Evolutionary conservation across 176 grass and related monocot species (phyloP), one percentile per base, ranked within the genome.

Genomic region (Oryza officinalis): DNA sequence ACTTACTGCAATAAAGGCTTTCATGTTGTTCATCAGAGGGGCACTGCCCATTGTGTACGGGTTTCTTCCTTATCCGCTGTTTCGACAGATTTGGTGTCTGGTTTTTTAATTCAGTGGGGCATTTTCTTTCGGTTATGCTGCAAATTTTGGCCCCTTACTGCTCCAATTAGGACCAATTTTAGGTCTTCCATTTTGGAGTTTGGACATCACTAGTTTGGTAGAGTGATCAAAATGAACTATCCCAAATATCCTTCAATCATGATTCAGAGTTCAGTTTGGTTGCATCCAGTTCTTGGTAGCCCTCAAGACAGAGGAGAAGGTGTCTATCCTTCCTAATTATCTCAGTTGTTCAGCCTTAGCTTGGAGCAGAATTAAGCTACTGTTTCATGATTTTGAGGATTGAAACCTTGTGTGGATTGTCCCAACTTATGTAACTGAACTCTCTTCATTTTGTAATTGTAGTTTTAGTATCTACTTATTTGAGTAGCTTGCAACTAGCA

Each of bases 1-100:
- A 75, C 72, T 82, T 78, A 65, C 15, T 17, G 33, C 65, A 72
- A 65, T 71, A 50, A 50, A 71, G 27, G 33, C 66, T 45, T 73
- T 25, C 74, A n/a, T 27, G 25, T 59, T 50, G 25, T n/a, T 77
- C 22, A 37, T 66, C 60, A 73, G 35, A 69, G 26, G n/a, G 8
- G 45, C n/a, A n/a, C n/a, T n/a, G n/a, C n/a, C n/a, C n/a, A 67
- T 32, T 32, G 7, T 25, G 72, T 49, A 61, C 43, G 4, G 20
- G 23, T 52, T n/a, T 13, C 40, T 27, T 28, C 20, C n/a, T 5
- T 85, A 65, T 57, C 57, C 28, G 20, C 5, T 0, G 15, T 73
- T 33, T 17, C 22, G 35, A 10, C 60, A 46, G 22, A 13, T 44
- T 32, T 57, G 31, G 67, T 10, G 37, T 12, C n/a, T 46, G 27